phyloP scores from a whole-genome alignment of 2,329 filamentous ascomycete species.

The Didymella pomorum region DNA sequence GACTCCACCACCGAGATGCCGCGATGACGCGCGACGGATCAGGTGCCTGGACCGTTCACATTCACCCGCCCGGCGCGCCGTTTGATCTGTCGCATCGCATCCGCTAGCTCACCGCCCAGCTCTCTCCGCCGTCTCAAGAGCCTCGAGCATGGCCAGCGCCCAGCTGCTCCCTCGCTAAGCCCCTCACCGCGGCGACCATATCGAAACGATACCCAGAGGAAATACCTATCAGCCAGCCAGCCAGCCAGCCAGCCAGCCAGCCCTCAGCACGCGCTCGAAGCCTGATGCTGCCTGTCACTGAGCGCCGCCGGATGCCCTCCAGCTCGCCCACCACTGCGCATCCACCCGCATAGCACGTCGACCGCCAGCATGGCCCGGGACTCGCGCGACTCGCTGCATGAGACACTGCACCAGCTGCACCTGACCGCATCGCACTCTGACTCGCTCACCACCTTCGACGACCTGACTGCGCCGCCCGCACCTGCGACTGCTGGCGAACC shows the following conservation, averaged over 20 bases:
- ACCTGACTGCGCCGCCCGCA: conserved; percentile 77
- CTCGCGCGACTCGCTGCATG: conserved; percentile 32
- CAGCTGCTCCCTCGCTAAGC: conserved; percentile 13
- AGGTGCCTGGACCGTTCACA: conserved; percentile 8
- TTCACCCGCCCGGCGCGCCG: conserved; percentile 2
- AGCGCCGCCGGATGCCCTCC: not conserved
- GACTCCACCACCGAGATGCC: not conserved
- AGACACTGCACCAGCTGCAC: conserved; percentile 81
- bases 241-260: no score
- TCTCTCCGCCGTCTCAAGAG: not conserved
- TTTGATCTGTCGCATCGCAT: conserved; percentile 8
- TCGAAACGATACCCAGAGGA: not conserved
- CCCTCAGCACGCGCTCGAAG: not conserved
- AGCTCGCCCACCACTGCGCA: not conserved
- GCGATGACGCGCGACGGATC: conserved; percentile 6
- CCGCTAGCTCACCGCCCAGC: not conserved
- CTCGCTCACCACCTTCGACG: conserved; percentile 90
- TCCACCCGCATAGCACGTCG: not conserved
- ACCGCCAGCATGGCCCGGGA: conserved; percentile 38
- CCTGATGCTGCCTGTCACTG: not conserved
- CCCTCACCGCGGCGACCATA: conserved; percentile 3
- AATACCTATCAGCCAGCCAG: no score
- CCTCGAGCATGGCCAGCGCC: conserved; percentile 6
- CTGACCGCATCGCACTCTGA: conserved; percentile 85
- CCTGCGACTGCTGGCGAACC: conserved; percentile 68